Conservation (phyloP, 176 grass and related monocot genomes). For the Thalia dealbata region DNA sequence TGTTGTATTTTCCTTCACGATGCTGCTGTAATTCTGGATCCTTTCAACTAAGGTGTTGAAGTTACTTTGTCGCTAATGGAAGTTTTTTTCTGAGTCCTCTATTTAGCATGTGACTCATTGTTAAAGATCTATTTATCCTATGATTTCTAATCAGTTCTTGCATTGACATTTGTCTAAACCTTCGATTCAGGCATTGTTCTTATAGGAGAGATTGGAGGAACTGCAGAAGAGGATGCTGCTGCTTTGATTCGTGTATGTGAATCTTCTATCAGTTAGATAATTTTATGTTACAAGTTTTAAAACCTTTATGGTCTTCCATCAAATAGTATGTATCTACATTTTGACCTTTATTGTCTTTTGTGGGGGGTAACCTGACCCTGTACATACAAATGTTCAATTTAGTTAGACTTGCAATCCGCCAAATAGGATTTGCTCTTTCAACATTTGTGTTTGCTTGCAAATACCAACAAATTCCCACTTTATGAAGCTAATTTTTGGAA, state of each 20-base stretch:
- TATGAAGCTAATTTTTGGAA: too few species aligned
- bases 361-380: too few species aligned
- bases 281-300: background rate
- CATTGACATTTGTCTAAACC: background rate
- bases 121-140: background rate
- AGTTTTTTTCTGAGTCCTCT: background rate
- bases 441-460: too few species aligned
- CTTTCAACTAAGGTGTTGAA: background rate
- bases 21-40: too few species aligned
- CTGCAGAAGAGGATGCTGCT: constrained; percentile 98
- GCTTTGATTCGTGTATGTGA: constrained; percentile 68
- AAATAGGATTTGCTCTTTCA: too few species aligned
- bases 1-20: too few species aligned
- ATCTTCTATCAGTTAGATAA: background rate
- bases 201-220: constrained; percentile 98
- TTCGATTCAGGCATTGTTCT: constrained; percentile 66
- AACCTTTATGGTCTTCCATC: background rate
- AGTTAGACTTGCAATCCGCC: too few species aligned
- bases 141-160: background rate
- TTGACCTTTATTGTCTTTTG: too few species aligned
- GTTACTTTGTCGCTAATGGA: background rate
- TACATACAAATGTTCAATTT: too few species aligned
- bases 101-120: background rate
- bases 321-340: background rate
- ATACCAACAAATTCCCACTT: too few species aligned